Base-by-base conservation (phyloP, 176 grass and related monocot genomes). In the Phragmites australis region DNA sequence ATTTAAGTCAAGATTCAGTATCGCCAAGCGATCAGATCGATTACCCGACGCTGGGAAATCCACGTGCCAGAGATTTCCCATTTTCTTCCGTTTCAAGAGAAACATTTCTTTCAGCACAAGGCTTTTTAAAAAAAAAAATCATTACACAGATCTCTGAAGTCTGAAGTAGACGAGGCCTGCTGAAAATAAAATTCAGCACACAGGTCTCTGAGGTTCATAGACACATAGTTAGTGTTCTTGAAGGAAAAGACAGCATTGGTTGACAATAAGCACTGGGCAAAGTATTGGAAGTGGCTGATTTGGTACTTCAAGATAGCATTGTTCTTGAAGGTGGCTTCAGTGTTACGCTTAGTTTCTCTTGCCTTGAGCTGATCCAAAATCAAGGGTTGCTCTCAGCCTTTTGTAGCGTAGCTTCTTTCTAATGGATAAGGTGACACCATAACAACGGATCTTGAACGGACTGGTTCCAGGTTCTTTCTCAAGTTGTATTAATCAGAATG, bases 1-100 rank as follows among this genome's bases (percentile, higher is more conserved):
- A 77, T 40, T 37, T 16, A 75, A 75, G 51, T 75, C 70, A 75
- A 75, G n/a, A 59, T 59, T 75, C 16, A 53, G 30, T 70, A 37
- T 22, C 29, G 40, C 4, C 34, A 54, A 5, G 6, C 10, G 4
- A 60, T 70, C 43, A 5, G 17, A 66, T 52, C 60, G 19, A 22
- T 29, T 15, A 64, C 50, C 65, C 21, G 13, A 26, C 30, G 43
- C 25, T 49, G 45, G 13, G 17, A 11, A 58, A 40, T 21, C 69
- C 70, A 75, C 77, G 18, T 30, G 58, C 44, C 37, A 62, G 43
- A 32, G 4, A 27, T 19, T 52, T 26, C 16, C 27, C 15, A 11
- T 68, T 12, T 48, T 19, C 3, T 22, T 65, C 0, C 5, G 3
- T 12, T 74, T 39, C 0, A 0, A 9, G 44, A 30, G 32, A 16